phyloP scores from a whole-genome alignment of 2,329 filamentous ascomycete genomes.

The Ophiostoma ulmi region DNA sequence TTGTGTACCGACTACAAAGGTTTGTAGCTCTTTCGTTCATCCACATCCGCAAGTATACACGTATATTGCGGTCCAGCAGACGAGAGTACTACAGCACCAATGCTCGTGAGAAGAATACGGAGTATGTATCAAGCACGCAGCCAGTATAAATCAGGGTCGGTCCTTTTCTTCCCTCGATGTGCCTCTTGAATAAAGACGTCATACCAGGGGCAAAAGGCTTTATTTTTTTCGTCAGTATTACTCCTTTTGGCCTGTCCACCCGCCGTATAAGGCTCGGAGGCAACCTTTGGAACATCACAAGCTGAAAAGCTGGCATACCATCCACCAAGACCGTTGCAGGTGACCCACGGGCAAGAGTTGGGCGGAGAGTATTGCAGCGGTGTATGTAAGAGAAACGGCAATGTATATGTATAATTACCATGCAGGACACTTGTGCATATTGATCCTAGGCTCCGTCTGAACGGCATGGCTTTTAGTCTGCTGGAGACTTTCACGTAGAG shows the following conservation, averaged over 20 bases:
- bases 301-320: too few relatives aligned
- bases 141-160: neutral
- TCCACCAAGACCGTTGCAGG: neutral
- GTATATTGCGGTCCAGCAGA: too few relatives aligned
- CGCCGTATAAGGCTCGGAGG: neutral
- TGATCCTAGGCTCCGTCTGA: neutral
- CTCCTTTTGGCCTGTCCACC: neutral
- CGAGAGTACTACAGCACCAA: too few relatives aligned
- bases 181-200: neutral
- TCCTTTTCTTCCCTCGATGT: neutral
- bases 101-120: too few relatives aligned
- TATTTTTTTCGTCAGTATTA: neutral
- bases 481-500: neutral
- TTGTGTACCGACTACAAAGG: too few relatives aligned
- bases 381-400: conserved; percentile 12
- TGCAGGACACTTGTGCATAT: neutral
- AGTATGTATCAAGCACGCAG: too few relatives aligned
- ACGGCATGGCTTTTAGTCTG: neutral
- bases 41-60: too few relatives aligned
- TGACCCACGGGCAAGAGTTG: neutral
- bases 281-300: too few relatives aligned
- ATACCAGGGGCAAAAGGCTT: neutral
- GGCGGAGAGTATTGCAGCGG: conserved; percentile 7
- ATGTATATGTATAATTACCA: neutral
- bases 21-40: too few relatives aligned